Base-by-base conservation (phyloP, 1,139 yeast genomes). In the Nakaseomyces sp. region DNA sequence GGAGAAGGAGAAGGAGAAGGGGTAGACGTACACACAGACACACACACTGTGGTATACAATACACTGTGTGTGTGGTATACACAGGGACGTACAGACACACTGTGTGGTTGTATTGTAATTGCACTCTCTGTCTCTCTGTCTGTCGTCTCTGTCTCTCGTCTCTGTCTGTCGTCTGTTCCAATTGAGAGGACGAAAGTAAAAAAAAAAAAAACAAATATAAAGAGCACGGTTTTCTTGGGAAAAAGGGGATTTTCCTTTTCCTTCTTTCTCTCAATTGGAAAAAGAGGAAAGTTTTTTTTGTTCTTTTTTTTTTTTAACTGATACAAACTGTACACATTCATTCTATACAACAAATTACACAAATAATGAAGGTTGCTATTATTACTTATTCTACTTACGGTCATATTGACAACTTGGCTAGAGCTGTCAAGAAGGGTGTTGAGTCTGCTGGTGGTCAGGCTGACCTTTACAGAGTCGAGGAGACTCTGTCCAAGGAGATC, bases 371-470 rank as follows among this genome's bases (percentile, higher is more conserved):
- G 57, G 66, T 76, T 45, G 82, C 81, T 46, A 73, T 81, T 56
- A 67, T 80, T 48, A 68, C 73, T 54, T 80, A 79, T 64, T 77
- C 86, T 39, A 68, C 77, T 37, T 80, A 77, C 61, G 83, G 83
- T 44, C 88, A 81, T 60, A 64, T 78, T 49, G 68, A 70, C 47
- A 58, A 64, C 36, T 58, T 79, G 62, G 82, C 85, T 46, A 68
- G 73, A 61, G 68, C 76, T 41, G 73, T 74, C 53, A 70, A 74
- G 60, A 67, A 66, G 49, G 86, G 86, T 45, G 65, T 77, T 46
- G 75, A 71, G 55, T 62, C 68, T 29, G 79, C 81, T 20, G 86
- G 86, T 50, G 81, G 79, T 46, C 53, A 60, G n/a, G 82, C 79
- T 35, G 74, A 71, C 49, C 62, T 81, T 48, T 77, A 55, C 64